Evolutionary conservation across 2,329 filamentous ascomycete genomes (phyloP).

Genomic region (Hirsutella rhossiliensis): DNA sequence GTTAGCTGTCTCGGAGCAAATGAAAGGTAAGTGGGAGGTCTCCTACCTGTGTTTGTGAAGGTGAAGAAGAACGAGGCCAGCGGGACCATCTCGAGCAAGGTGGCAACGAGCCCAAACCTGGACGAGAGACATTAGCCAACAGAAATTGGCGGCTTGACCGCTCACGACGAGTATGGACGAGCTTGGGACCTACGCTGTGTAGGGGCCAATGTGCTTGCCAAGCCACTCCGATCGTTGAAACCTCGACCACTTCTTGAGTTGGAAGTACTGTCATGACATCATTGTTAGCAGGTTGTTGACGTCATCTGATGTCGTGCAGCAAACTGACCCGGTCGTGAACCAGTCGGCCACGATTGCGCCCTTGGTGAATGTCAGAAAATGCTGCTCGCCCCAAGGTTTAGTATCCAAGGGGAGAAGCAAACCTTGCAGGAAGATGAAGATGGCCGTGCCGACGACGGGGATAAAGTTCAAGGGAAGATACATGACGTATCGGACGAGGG

Average conservation of each 20-base stretch:
- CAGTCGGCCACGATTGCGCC: constrained; percentile 32
- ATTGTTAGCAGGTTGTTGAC: not conserved
- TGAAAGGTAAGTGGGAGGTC: not conserved
- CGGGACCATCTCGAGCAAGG: constrained; percentile 74
- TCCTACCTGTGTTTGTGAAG: constrained; percentile 70
- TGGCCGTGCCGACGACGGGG: constrained; percentile 69
- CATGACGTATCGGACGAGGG: constrained; percentile 67
- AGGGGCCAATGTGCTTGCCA: constrained; percentile 57
- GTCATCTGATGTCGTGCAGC: not conserved
- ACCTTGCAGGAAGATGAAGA: constrained; percentile 72
- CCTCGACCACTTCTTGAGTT: constrained; percentile 72
- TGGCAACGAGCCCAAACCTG: constrained; percentile 65
- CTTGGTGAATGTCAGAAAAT: constrained; percentile 13
- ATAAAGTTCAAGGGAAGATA: constrained; percentile 91
- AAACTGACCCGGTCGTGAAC: constrained; percentile 41
- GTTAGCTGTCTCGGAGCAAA: constrained; percentile 5
- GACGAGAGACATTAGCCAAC: constrained; percentile 5
- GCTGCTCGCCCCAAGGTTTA: not conserved
- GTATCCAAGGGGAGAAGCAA: constrained; percentile 8
- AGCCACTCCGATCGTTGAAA: constrained; percentile 57
- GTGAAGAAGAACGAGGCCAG: constrained; percentile 72
- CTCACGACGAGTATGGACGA: no score
- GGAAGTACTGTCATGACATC: constrained; percentile 57
- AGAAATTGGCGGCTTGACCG: not conserved
- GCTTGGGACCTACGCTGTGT: constrained; percentile 55